Base-by-base conservation (phyloP, 1,284 basidiomycete genomes). In the Xanthoconium separans region DNA sequence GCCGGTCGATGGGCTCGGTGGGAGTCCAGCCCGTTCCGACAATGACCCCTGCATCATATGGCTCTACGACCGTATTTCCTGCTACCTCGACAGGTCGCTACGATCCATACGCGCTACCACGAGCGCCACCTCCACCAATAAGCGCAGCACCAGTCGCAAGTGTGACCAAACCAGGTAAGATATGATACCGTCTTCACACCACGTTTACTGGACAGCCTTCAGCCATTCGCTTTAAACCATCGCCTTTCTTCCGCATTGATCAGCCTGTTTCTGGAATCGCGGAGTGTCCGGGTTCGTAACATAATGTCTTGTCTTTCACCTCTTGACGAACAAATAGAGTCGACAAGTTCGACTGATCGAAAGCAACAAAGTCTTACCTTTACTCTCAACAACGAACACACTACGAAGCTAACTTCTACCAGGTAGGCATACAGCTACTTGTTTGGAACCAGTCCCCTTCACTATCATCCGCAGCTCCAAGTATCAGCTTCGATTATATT, bases 401-500 rank as follows among this genome's bases (percentile, higher is more conserved):
- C 82, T 6, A 61, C 70, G 45, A 91, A 89, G 69, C 65, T 94
- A 51, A 76, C 73, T 55, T 73, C 77, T 33, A 60, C 78, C 18
- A 77, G 73, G 87, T 87, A 64, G 43, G 58, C 44, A 37, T 24
- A 50, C 51, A 48, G 18, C 44, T 47, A 42, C 24, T 24, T 55
- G 30, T 56, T 16, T 46, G 13, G 10, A 43, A 47, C 16, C 56
- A 24, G 34, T 53, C 31, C 51, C 30, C 44, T 58, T 60, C 52
- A 61, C 50, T 49, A 59, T 43, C 47, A 27, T 43, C 6, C 29
- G 6, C 55, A 92, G 89, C 34, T 70, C 82, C 16, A 85, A 81
- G 61, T 88, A 87, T 67, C 91, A 93, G 70, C 77, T 98, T 29
- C 88, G 95, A 22, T 73, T 98, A 10, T 97, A 94, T 73, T 96